Evolutionary conservation across 1,284 basidiomycete genomes (phyloP).

Genomic region (Naganishia liquefaciens): DNA sequence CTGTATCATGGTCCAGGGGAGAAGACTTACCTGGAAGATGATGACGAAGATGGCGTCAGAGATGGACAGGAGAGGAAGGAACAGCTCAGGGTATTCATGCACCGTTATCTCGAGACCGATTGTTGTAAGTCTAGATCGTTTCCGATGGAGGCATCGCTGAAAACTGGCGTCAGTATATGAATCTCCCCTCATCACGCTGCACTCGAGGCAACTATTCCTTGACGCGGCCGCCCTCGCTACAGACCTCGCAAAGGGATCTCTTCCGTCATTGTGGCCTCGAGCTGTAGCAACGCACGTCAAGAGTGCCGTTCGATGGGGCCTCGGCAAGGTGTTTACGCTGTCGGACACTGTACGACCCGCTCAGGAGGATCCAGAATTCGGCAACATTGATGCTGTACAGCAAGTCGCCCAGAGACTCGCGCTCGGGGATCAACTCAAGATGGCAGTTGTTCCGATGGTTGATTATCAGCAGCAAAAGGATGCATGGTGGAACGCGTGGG

Average conservation of each 20-base stretch:
- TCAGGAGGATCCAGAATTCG: neutral
- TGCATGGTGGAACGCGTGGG: conserved; percentile 50
- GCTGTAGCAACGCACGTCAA: conserved; percentile 13
- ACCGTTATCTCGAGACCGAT: conserved; percentile 20
- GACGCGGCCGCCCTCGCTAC: conserved; percentile 16
- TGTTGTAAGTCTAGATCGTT: conserved; percentile 15
- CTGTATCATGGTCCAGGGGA: conserved; percentile 8
- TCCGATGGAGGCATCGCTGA: neutral
- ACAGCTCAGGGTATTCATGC: conserved; percentile 16
- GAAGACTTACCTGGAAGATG: conserved; percentile 13
- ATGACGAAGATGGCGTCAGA: neutral
- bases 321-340: conserved; percentile 5
- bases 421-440: neutral
- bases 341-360: neutral
- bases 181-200: conserved; percentile 30
- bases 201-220: conserved; percentile 17
- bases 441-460: neutral
- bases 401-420: neutral
- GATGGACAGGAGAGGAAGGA: neutral
- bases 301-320: neutral
- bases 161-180: conserved; percentile 20
- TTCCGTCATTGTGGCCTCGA: conserved; percentile 24
- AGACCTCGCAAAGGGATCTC: conserved; percentile 6
- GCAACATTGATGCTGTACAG: neutral
- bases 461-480: neutral